A percentile compares a stretch with the other conserved stretches of the same genome.
phyloP scores from a whole-genome alignment of 2,329 filamentous ascomycete genomes.

The Pestalotiopsis sp. region DNA sequence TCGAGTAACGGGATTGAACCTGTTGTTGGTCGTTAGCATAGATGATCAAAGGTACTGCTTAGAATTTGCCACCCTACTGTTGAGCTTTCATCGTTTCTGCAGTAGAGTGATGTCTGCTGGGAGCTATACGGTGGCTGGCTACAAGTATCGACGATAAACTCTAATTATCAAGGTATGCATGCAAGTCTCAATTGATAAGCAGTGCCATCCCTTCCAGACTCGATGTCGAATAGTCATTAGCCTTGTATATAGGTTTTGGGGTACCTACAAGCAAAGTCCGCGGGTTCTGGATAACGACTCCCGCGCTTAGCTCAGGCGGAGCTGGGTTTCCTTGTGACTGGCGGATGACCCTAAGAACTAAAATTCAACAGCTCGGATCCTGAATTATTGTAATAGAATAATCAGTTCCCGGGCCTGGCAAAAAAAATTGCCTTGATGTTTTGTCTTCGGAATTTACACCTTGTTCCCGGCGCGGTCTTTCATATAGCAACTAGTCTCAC shows the following conservation, averaged over 20 bases:
- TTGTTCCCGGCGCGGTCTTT: too few species aligned
- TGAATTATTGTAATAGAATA: neutral
- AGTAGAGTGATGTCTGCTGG: neutral
- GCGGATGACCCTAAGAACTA: neutral
- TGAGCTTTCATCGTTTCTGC: neutral
- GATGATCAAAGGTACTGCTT: neutral
- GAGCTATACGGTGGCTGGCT: neutral
- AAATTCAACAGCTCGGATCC: neutral
- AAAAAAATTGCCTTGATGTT: neutral
- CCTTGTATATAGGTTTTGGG: too few species aligned
- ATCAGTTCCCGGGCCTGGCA: neutral
- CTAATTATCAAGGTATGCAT: too few species aligned
- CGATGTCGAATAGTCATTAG: too few species aligned
- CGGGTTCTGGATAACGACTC: constrained; percentile 4
- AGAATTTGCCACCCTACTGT: neutral
- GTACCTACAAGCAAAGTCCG: neutral
- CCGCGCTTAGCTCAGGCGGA: neutral
- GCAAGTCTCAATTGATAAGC: too few species aligned
- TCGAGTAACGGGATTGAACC: constrained; percentile 5
- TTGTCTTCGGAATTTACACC: neutral
- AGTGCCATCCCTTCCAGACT: too few species aligned
- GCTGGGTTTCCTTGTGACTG: neutral
- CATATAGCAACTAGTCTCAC: too few species aligned
- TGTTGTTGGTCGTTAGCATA: neutral
- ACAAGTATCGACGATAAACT: neutral